Evolutionary conservation across 345 rosid species (phyloP), one percentile per base, ranked within the genome.

Genomic region (Cardamine chenopodiifolia): DNA sequence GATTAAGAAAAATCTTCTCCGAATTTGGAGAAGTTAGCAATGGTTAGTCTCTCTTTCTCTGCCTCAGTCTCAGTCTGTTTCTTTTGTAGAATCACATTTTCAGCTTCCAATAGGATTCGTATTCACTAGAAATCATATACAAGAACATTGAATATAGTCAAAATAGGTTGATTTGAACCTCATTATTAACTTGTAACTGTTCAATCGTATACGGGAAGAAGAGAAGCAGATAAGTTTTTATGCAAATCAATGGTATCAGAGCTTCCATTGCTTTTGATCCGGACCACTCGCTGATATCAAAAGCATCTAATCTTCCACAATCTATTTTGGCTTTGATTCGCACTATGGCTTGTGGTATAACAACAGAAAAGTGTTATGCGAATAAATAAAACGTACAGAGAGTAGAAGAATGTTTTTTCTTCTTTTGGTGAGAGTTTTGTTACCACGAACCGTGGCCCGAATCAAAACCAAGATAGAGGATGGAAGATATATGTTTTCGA

Each of bases 11-110:
- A 61, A 83, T 54, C 28, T 85, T 86, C 80, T 81, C 81, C 0
- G 83, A 77, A 32, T 85, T 78, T 73, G 91, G 89, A 68, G 74
- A 83, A 66, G 84, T 86, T 62, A 71, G 59, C 70, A 81, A 66
- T 63, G 89, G 91, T 86, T 52, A 70, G 55, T 29, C 44, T 53
- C 22, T 42, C 17, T 22, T 13, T 45, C 20, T n/a, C n/a, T n/a
- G n/a, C 32, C 42, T 56, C 37, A 45, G 20, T 4, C 39, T 20
- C 44, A 12, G 19, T 15, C 28, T 17, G 63, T 73, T 39, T 59
- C 23, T 23, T 8, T 18, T 42, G 14, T 57, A 13, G 68, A 48
- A 39, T 29, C 47, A 59, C 53, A 34, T 63, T 63, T 57, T 60
- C 19, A 47, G 58, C 71, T 37, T 54, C 14, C 29, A 2, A 34